Conservation (phyloP, 345 rosid species). For the Moricandia arvensis region DNA sequence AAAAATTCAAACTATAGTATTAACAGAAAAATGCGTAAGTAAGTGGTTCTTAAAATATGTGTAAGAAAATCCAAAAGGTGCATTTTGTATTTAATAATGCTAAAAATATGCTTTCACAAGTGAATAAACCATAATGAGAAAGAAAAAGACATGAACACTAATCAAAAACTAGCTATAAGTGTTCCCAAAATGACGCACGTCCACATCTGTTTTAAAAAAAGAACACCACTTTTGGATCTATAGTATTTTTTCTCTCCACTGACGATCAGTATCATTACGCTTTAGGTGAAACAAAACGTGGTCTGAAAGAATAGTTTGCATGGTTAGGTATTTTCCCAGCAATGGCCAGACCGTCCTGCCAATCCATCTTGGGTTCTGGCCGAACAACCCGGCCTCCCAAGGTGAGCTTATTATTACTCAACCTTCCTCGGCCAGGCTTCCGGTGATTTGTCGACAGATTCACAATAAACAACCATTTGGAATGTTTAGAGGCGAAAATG, state of each 20-base stretch:
- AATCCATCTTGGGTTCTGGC: conserved; percentile 23
- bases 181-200: conserved; percentile 32
- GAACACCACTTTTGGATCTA: conserved; percentile 22
- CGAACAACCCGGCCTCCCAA: background rate
- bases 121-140: background rate
- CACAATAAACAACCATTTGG: conserved; percentile 35
- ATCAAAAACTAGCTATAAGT: background rate
- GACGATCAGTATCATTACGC: conserved; percentile 10
- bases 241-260: background rate
- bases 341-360: conserved; percentile 3
- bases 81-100: background rate
- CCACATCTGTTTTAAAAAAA: conserved; percentile 22
- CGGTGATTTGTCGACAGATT: conserved; percentile 35
- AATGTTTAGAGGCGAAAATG: conserved; percentile 49
- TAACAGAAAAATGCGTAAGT: background rate
- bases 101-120: background rate
- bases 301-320: conserved; percentile 10
- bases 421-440: conserved; percentile 14
- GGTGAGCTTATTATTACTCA: conserved; percentile 6
- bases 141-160: background rate
- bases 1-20: background rate
- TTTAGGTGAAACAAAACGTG: background rate
- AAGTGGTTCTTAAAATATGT: background rate
- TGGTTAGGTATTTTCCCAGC: conserved; percentile 38
- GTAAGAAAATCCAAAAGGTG: background rate